These are phyloP conservation scores for Lactifluus piperatus DNA, from an alignment of 768 basidiomycete species.

Conservation along the genomic window DNA sequence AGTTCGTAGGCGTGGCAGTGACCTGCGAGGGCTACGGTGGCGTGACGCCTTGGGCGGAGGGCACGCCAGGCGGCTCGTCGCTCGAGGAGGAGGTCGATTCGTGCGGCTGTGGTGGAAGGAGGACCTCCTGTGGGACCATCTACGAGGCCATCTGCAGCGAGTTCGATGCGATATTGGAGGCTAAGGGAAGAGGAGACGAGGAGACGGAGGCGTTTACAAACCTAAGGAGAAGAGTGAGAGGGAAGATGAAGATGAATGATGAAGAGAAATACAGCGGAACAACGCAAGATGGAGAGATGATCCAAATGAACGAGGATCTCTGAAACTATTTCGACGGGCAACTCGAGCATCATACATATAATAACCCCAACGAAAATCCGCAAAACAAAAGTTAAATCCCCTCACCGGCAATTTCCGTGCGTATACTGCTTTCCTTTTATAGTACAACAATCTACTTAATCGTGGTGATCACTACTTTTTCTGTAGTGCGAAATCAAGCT, in stretches of 20 bases:
- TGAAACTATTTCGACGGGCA: slow-evolving; percentile 14
- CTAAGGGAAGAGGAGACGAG: slow-evolving; percentile 21
- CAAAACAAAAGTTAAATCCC: no score
- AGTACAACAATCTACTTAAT: no score
- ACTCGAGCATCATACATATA: slow-evolving; percentile 8
- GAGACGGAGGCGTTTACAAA: slow-evolving; percentile 21
- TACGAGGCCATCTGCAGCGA: slow-evolving; percentile 26
- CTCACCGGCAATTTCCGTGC: not conserved
- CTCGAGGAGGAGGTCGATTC: slow-evolving; percentile 28
- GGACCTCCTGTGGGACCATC: slow-evolving; percentile 17
- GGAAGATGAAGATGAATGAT: not conserved
- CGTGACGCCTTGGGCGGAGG: slow-evolving; percentile 25
- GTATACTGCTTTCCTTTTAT: no score
- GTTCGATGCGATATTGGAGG: slow-evolving; percentile 28
- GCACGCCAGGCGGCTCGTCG: slow-evolving; percentile 31
- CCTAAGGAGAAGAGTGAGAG: slow-evolving; percentile 12
- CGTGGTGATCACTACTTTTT: not conserved
- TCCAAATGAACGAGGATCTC: slow-evolving; percentile 3
- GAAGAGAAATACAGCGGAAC: not conserved
- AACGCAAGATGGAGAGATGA: not conserved
- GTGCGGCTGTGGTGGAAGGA: slow-evolving; percentile 24
- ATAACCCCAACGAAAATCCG: no score
- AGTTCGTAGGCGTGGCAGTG: slow-evolving; percentile 48
- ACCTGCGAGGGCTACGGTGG: slow-evolving; percentile 28
- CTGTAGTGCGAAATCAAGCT: slow-evolving; percentile 43